Evolutionary conservation across 169 alveolate species (phyloP).

Genomic region (Eimeria zaria): DNA sequence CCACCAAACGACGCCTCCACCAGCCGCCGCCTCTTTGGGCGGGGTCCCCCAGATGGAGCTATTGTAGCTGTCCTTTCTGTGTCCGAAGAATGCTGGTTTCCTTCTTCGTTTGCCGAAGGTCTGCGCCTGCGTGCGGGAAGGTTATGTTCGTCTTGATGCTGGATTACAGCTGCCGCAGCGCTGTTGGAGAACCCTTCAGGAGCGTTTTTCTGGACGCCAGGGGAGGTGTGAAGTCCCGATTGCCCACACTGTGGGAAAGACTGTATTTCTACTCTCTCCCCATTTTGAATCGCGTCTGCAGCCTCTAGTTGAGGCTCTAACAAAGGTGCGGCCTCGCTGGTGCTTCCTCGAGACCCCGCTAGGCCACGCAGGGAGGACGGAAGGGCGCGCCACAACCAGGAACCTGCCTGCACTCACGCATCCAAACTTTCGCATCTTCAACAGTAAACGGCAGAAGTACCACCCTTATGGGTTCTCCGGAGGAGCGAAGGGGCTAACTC

Average conservation of each 20-base stretch:
- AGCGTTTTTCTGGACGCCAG: background rate
- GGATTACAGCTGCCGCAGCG: background rate
- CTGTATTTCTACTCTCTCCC: background rate
- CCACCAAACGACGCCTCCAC: conserved; percentile 14
- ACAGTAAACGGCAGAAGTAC: background rate
- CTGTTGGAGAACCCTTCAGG: background rate
- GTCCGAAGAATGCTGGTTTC: background rate
- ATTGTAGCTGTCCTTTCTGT: conserved; percentile 5
- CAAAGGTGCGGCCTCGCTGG: background rate
- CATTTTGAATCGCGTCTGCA: background rate
- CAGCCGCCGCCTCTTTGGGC: conserved; percentile 82
- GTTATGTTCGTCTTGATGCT: background rate
- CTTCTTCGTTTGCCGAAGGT: conserved; percentile 34
- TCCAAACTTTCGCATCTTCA: background rate
- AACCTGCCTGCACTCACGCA: conserved; percentile 66
- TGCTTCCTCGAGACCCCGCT: conserved; percentile 47
- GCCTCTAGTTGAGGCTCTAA: background rate
- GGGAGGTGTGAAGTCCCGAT: background rate
- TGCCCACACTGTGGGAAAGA: background rate
- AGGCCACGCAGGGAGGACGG: conserved; percentile 70
- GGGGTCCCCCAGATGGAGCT: conserved; percentile 44
- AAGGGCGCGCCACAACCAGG: conserved; percentile 76
- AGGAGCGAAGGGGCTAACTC: background rate
- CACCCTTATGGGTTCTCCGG: background rate
- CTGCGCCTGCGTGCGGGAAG: conserved; percentile 48